Percentiles rank a stretch among this genome's conserved stretches.
These are phyloP conservation scores for Orbilia quercus DNA, from an alignment of 2,329 filamentous ascomycete species.

Conservation along the genomic window DNA sequence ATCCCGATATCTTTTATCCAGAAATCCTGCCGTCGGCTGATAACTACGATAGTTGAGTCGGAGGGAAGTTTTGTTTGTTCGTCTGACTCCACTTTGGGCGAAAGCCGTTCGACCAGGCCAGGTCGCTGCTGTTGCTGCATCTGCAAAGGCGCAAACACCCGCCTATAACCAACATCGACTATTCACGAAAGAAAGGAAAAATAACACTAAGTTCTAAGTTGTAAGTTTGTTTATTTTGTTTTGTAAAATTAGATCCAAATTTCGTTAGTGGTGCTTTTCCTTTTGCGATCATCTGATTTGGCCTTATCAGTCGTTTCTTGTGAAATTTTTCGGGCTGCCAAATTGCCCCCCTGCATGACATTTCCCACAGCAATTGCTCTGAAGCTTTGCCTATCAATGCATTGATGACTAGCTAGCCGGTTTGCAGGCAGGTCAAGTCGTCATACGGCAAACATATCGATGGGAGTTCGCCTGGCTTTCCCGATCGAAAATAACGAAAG, in stretches of 20 bases:
- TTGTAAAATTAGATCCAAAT: constrained; percentile 11
- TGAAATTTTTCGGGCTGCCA: background rate
- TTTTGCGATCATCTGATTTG: constrained; percentile 44
- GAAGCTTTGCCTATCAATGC: too few relatives aligned
- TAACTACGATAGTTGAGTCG: constrained; percentile 39
- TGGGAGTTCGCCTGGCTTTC: constrained; percentile 3
- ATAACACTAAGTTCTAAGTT: constrained; percentile 29
- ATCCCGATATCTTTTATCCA: constrained; percentile 50
- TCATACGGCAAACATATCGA: constrained; percentile 20
- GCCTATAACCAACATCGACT: constrained; percentile 17
- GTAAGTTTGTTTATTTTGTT: constrained; percentile 31
- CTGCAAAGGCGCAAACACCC: constrained; percentile 49
- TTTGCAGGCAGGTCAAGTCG: constrained; percentile 28
- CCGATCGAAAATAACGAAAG: constrained; percentile 12
- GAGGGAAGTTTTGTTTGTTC: too few relatives aligned
- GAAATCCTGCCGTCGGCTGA: constrained; percentile 31
- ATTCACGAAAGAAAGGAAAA: too few relatives aligned
- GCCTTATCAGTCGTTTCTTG: constrained; percentile 21
- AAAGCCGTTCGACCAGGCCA: background rate
- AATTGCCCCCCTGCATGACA: constrained; percentile 38
- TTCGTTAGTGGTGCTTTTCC: constrained; percentile 22
- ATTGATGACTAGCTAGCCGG: too few relatives aligned
- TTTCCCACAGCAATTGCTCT: constrained; percentile 44
- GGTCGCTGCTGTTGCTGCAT: too few relatives aligned
- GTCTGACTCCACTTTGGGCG: constrained; percentile 23